A percentile compares a stretch with the other conserved stretches of the same genome.
Evolutionary conservation across 179 eudicot species (phyloP).

Genomic region (Gypsophila paniculata): DNA sequence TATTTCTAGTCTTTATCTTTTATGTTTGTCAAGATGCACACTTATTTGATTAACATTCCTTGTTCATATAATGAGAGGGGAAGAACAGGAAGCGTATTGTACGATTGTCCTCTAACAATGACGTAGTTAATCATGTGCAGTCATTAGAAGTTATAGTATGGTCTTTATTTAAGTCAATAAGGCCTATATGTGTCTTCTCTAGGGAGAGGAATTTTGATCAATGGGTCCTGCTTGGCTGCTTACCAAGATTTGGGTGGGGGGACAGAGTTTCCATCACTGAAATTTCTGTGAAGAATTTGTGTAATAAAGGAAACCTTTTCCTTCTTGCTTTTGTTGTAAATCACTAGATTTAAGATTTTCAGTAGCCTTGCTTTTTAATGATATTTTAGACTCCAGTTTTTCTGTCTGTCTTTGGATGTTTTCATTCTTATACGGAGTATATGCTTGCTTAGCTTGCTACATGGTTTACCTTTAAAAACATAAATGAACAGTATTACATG

Average conservation of each 20-base stretch:
- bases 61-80: not conserved
- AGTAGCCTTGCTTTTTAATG: not conserved
- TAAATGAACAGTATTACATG: not conserved
- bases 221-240: too few species aligned
- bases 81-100: not conserved
- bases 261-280: too few species aligned
- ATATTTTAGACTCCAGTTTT: not conserved
- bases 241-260: too few species aligned
- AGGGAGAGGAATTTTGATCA: too few species aligned
- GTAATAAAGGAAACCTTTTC: not conserved
- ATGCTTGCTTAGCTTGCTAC: conserved; percentile 3
- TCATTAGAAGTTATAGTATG: not conserved
- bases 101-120: not conserved
- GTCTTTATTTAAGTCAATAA: not conserved
- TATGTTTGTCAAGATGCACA: not conserved
- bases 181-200: not conserved
- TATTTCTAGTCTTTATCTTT: not conserved
- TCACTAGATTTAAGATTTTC: not conserved
- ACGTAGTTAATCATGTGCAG: conserved; percentile 2
- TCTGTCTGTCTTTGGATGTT: not conserved
- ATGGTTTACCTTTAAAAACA: not conserved
- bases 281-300: not conserved
- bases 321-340: not conserved
- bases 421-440: not conserved
- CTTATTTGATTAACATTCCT: not conserved